Evolutionary conservation across 768 basidiomycete genomes (phyloP).

Genomic region (Xerocomus brunneocitrinus): DNA sequence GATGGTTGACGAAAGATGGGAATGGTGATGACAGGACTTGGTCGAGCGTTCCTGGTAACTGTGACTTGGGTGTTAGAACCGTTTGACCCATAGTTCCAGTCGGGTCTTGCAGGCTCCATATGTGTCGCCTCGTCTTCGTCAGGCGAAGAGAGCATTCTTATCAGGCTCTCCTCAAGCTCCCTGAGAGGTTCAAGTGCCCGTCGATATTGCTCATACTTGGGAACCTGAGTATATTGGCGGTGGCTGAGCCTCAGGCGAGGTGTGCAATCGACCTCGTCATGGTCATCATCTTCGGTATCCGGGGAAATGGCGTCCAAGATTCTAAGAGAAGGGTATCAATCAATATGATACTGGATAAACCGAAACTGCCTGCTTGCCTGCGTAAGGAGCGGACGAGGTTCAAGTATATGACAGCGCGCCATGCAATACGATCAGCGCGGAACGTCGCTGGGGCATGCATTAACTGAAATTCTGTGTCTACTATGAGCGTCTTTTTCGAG

Average conservation of each 20-base stretch:
- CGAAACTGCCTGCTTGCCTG: constrained; percentile 42
- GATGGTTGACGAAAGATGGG: constrained; percentile 23
- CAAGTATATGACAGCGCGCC: constrained; percentile 85
- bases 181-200: constrained; percentile 61
- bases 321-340: constrained; percentile 30
- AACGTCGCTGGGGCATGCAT: constrained; percentile 75
- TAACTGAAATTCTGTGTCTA: constrained; percentile 70
- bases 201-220: constrained; percentile 60
- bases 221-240: constrained; percentile 45
- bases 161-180: constrained; percentile 67
- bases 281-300: constrained; percentile 54
- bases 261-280: constrained; percentile 50
- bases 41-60: constrained; percentile 39
- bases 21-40: constrained; percentile 35
- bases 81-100: constrained; percentile 35
- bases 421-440: constrained; percentile 74
- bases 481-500: constrained; percentile 15
- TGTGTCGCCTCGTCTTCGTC: constrained; percentile 64
- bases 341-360: background rate
- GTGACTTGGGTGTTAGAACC: constrained; percentile 8
- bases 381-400: constrained; percentile 81
- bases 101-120: constrained; percentile 37
- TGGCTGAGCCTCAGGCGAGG: constrained; percentile 42
- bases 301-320: constrained; percentile 73
- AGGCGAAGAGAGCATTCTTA: constrained; percentile 59